phyloP scores from a whole-genome alignment of 352 stramenopile species.

The Phytopythium mirpurense region DNA sequence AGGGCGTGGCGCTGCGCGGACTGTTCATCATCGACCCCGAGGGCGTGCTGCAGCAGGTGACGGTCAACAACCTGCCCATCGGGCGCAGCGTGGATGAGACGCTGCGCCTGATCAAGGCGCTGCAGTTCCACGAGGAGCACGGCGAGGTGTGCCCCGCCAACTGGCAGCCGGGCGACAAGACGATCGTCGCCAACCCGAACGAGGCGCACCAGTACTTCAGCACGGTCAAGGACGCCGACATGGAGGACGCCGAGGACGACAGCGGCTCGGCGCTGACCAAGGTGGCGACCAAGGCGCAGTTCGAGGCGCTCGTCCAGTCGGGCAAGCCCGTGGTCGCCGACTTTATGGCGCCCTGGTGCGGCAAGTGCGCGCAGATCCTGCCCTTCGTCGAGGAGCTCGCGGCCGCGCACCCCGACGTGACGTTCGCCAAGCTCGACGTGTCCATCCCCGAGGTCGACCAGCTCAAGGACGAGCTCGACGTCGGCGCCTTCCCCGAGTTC shows the following conservation, averaged over 20 bases:
- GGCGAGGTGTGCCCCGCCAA: constrained; percentile 92
- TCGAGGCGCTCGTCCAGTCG: constrained; percentile 54
- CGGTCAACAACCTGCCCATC: constrained; percentile 91
- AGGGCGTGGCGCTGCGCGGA: constrained; percentile 82
- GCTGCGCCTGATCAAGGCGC: constrained; percentile 87
- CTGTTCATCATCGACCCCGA: constrained; percentile 94
- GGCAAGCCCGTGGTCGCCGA: constrained; percentile 73
- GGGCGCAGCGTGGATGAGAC: constrained; percentile 91
- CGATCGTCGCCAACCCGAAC: constrained; percentile 84
- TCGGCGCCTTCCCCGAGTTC: constrained; percentile 80
- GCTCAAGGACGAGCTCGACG: constrained; percentile 68
- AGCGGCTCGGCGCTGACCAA: constrained; percentile 35
- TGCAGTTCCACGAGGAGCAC: constrained; percentile 92
- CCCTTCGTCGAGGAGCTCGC: constrained; percentile 70
- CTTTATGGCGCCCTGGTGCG: constrained; percentile 85
- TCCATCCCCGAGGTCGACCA: constrained; percentile 61
- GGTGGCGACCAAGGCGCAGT: constrained; percentile 56
- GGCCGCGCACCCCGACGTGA: constrained; percentile 55
- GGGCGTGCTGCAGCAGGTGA: constrained; percentile 83
- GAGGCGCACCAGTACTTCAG: constrained; percentile 83
- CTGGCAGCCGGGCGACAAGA: constrained; percentile 90
- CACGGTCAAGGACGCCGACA: constrained; percentile 40
- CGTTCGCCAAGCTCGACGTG: constrained; percentile 78
- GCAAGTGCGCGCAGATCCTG: constrained; percentile 83
- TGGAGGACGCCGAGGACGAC: constrained; percentile 36